Evolutionary conservation across 78 protist species (phyloP).

Genomic region (Isochrysis galbana): DNA sequence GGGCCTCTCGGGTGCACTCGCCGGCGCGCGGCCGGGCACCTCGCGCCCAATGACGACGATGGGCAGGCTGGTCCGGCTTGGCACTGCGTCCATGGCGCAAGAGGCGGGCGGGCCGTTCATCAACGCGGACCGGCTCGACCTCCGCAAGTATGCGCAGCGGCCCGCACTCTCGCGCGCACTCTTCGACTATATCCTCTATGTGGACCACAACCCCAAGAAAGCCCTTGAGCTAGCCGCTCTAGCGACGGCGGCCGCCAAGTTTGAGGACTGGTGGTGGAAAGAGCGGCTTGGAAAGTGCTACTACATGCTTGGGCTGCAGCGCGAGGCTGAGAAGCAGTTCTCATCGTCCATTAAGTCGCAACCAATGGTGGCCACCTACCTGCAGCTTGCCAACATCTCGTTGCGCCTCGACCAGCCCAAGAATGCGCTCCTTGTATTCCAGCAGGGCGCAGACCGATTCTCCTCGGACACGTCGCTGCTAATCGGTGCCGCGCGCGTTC

Average conservation of each 20-base stretch:
- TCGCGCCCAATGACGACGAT: slow-evolving; percentile 64
- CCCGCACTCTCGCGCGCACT: slow-evolving; percentile 71
- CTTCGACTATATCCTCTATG: slow-evolving; percentile 63
- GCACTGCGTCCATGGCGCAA: slow-evolving; percentile 73
- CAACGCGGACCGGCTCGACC: slow-evolving; percentile 55
- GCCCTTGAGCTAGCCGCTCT: slow-evolving; percentile 74
- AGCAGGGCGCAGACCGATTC: slow-evolving; percentile 17
- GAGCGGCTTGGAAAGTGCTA: slow-evolving; percentile 68
- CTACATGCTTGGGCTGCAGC: slow-evolving; percentile 65
- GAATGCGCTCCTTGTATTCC: slow-evolving; percentile 63
- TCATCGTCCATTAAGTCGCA: slow-evolving; percentile 38
- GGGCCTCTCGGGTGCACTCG: neutral
- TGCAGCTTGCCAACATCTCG: slow-evolving; percentile 70
- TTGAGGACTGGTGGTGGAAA: slow-evolving; percentile 88
- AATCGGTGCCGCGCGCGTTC: slow-evolving; percentile 60
- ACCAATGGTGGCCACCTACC: slow-evolving; percentile 49
- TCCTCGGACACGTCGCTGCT: slow-evolving; percentile 53
- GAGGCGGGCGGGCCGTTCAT: slow-evolving; percentile 66
- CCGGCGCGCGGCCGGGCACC: slow-evolving; percentile 57
- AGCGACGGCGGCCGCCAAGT: slow-evolving; percentile 31
- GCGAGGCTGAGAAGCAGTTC: slow-evolving; percentile 79
- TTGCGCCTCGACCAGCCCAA: slow-evolving; percentile 70
- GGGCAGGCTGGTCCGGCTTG: slow-evolving; percentile 74
- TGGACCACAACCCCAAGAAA: slow-evolving; percentile 61
- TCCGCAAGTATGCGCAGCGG: slow-evolving; percentile 65